Base-by-base conservation (phyloP, 768 basidiomycete genomes). In the Stropharia rugosoannulata region DNA sequence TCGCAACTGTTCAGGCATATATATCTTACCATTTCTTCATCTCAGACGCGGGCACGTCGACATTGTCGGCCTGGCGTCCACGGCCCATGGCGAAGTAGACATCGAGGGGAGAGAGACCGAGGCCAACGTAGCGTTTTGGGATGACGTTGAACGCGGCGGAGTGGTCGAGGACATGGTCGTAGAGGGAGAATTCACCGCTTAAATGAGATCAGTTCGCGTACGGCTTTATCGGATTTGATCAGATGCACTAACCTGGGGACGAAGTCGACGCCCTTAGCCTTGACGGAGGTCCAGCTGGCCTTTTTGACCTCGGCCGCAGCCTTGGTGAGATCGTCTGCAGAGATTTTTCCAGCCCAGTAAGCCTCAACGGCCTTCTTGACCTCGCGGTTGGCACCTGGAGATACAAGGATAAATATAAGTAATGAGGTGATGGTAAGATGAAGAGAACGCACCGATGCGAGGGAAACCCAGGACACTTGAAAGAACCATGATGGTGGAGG, bases 1-100 rank as follows among this genome's bases (percentile, higher is more conserved):
- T 18, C 32, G 45, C 38, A 54, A 25, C 37, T 39, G 22, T 22
- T 16, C 18, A 18, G 54, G 52, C 27, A 54, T 16, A 22, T 42
- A 39, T 37, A 29, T 78, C 86, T 65, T 68, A 93, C 96, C 97
- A 99, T 77, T 98, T 98, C 84, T 97, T 98, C 97, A 98, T 98
- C 80, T 98, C 95, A 61, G 85, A 93, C 46, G 95, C 94, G 48
- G 93, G 93, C 61, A 98, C 94, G 76, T 99, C 97, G 65, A 98
- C 95, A 57, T 86, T 89, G 60, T 85, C 91, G 40, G 89, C 81
- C 76, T 99, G 97, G 63, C 96, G 93, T 55, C 97, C 97, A 76
- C 97, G 96, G 51, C 96, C 97, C 91, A 98, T 95, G 65, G 97
- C 97, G 66, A 99, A 98, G 78, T 92, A 97, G 70, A 95, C 87